Conservation (phyloP, 1,284 basidiomycete species). For the Naganishia sp. region DNA sequence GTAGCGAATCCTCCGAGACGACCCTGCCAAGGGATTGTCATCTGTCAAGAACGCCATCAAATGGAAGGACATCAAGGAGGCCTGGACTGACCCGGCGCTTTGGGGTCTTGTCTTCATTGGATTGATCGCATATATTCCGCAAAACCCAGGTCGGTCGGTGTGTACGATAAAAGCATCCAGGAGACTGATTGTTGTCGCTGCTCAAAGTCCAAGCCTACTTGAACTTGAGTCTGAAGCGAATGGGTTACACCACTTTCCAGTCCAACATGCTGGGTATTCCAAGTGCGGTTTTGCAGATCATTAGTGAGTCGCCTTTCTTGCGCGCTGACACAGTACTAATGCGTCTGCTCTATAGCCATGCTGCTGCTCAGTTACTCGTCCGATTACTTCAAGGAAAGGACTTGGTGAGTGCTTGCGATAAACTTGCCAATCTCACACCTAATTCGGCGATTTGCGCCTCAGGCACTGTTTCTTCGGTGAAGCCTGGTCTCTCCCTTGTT, state of each 20-base stretch:
- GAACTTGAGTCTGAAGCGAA: slow-evolving; percentile 33
- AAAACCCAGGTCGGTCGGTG: slow-evolving; percentile 9
- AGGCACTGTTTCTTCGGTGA: slow-evolving; percentile 35
- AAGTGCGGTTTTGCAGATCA: slow-evolving; percentile 43
- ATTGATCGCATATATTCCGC: slow-evolving; percentile 33
- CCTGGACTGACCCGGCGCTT: slow-evolving; percentile 25
- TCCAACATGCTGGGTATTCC: slow-evolving; percentile 53
- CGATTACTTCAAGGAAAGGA: slow-evolving; percentile 31
- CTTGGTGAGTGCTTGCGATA: slow-evolving; percentile 18
- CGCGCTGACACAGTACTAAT: not conserved
- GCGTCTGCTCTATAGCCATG: slow-evolving; percentile 14
- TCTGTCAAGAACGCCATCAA: slow-evolving; percentile 28
- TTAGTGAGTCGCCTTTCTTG: slow-evolving; percentile 30
- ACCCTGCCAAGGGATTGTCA: slow-evolving; percentile 49
- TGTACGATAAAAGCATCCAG: slow-evolving; percentile 50
- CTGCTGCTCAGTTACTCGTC: slow-evolving; percentile 29
- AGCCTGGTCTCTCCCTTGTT: slow-evolving; percentile 32
- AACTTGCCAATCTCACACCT: not conserved
- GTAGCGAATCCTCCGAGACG: slow-evolving; percentile 53
- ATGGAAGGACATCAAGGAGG: slow-evolving; percentile 27
- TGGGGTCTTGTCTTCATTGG: slow-evolving; percentile 32
- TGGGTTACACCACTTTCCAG: slow-evolving; percentile 50
- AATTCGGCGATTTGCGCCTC: not conserved
- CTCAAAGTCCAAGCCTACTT: slow-evolving; percentile 42
- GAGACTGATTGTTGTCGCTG: slow-evolving; percentile 39